Conservation (phyloP, 129 eudicot genomes). For the Artemisia argyi region DNA sequence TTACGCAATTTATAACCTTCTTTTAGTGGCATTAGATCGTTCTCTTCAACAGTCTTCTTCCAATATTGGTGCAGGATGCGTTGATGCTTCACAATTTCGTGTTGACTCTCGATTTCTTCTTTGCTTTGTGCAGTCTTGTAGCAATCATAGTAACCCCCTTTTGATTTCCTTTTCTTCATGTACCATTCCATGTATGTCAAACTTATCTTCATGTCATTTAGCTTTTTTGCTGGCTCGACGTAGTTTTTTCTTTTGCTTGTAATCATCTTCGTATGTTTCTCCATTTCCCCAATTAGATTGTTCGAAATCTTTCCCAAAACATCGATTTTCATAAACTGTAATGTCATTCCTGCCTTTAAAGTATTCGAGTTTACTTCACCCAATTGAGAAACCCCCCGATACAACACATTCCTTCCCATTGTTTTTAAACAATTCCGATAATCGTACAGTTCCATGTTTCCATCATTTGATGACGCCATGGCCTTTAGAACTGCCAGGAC, state of each 20-base stretch:
- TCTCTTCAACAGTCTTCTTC: constrained; percentile 28
- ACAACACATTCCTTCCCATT: constrained; percentile 33
- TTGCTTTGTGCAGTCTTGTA: constrained; percentile 19
- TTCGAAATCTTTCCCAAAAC: neutral
- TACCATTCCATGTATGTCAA: constrained; percentile 47
- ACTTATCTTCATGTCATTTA: constrained; percentile 38
- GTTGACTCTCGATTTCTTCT: constrained; percentile 9
- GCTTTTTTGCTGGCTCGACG: constrained; percentile 24
- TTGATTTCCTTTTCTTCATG: constrained; percentile 20
- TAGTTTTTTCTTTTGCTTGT: constrained; percentile 15
- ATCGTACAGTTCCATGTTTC: constrained; percentile 22
- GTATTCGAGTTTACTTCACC: constrained; percentile 12
- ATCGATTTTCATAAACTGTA: constrained; percentile 38
- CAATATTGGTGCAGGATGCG: constrained; percentile 34
- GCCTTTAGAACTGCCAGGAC: constrained; percentile 29
- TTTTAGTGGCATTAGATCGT: constrained; percentile 40
- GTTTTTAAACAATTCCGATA: constrained; percentile 25
- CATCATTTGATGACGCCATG: neutral
- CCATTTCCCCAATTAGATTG: constrained; percentile 17
- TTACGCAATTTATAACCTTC: constrained; percentile 33
- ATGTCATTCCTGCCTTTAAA: constrained; percentile 31
- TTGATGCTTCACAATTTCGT: constrained; percentile 15
- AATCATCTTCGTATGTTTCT: constrained; percentile 5
- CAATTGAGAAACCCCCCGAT: constrained; percentile 29
- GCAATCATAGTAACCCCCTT: constrained; percentile 47